phyloP scores from a whole-genome alignment of 208 protist species.

The Leishmania turanica region DNA sequence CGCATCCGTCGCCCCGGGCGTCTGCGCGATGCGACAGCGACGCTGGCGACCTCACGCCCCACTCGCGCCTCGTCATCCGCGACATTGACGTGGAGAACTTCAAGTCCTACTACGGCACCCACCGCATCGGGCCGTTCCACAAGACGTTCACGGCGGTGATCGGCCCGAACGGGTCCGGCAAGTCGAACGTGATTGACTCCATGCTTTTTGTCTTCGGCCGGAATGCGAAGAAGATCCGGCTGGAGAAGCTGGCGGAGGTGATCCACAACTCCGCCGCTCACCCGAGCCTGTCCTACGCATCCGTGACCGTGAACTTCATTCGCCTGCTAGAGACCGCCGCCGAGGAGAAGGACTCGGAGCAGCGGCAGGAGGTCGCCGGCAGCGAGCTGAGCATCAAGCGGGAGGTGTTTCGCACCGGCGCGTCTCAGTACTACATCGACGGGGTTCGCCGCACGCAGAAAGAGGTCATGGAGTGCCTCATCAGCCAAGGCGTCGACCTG shows the following conservation, averaged over 20 bases:
- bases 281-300: constrained; percentile 90
- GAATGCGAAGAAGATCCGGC: constrained; percentile 97
- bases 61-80: constrained; percentile 95
- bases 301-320: constrained; percentile 98
- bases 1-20: background rate
- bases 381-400: constrained; percentile 95
- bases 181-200: constrained; percentile 99
- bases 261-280: constrained; percentile 98
- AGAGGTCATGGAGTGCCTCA: constrained; percentile 92
- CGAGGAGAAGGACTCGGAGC: constrained; percentile 55
- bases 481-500: constrained; percentile 98
- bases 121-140: constrained; percentile 99
- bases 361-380: constrained; percentile 88
- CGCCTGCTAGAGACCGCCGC: constrained; percentile 90
- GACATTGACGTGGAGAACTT: constrained; percentile 99
- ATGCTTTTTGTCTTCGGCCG: constrained; percentile 99
- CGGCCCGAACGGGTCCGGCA: constrained; percentile 99
- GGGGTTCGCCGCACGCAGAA: constrained; percentile 68
- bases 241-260: constrained; percentile 97
- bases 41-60: background rate
- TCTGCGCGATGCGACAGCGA: background rate
- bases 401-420: constrained; percentile 88
- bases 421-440: constrained; percentile 96
- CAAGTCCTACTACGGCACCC: constrained; percentile 99
- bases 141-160: constrained; percentile 99